Percentiles rank a stretch among this genome's conserved stretches.
Conservation (phyloP, 1,284 basidiomycete species). For the Mycosarcoma mackinlayi region DNA sequence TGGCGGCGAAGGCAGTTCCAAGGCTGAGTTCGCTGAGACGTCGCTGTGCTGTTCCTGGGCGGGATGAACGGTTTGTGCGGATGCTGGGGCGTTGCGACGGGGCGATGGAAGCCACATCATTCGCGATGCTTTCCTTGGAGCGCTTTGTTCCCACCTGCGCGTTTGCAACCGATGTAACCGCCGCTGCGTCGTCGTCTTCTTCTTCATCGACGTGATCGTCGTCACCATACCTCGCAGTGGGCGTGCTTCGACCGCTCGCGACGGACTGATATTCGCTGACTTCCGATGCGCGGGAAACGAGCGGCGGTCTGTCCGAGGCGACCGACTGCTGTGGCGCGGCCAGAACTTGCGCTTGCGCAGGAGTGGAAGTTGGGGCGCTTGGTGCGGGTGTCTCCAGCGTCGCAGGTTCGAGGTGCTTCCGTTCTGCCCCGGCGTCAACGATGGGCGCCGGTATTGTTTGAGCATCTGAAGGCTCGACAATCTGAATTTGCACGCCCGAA, state of each 20-base stretch:
- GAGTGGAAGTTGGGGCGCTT: neutral
- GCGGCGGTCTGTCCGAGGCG: slow-evolving; percentile 11
- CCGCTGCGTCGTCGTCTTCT: slow-evolving; percentile 39
- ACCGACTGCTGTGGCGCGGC: slow-evolving; percentile 22
- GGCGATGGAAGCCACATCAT: slow-evolving; percentile 24
- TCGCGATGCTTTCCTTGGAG: neutral
- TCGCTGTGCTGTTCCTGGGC: slow-evolving; percentile 42
- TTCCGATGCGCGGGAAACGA: slow-evolving; percentile 31
- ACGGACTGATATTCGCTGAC: slow-evolving; percentile 45
- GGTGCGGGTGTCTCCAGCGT: neutral
- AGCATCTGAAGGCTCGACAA: slow-evolving; percentile 14
- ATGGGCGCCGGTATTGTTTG: neutral
- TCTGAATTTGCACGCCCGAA: slow-evolving; percentile 27
- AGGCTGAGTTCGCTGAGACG: slow-evolving; percentile 57
- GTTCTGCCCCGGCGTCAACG: neutral
- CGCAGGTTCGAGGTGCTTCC: neutral
- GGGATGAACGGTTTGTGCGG: slow-evolving; percentile 29
- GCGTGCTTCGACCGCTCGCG: slow-evolving; percentile 39
- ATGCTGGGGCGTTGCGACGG: slow-evolving; percentile 27
- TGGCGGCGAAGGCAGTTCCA: slow-evolving; percentile 57
- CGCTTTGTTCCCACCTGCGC: slow-evolving; percentile 8
- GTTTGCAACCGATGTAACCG: slow-evolving; percentile 10
- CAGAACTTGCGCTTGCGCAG: slow-evolving; percentile 4
- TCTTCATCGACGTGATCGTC: slow-evolving; percentile 20
- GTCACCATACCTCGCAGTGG: slow-evolving; percentile 3